These are phyloP conservation scores for Bassia scoparia DNA, from an alignment of 148 eudicot genomes.

Conservation along the genomic window DNA sequence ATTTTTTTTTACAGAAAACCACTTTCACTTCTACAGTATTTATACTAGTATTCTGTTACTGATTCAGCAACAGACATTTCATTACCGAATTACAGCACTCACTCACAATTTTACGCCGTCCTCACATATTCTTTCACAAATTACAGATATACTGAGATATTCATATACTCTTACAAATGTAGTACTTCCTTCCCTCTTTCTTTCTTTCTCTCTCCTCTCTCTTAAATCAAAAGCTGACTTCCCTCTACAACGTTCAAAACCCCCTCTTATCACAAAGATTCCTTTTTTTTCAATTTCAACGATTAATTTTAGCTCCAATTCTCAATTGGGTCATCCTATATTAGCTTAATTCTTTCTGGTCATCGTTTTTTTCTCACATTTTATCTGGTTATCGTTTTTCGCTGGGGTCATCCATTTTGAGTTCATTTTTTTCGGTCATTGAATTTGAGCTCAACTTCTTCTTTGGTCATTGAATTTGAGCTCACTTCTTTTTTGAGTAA, in stretches of 20 bases:
- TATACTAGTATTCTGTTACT: too few species aligned
- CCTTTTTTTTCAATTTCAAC: background rate
- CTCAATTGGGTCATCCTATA: background rate
- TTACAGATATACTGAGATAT: background rate
- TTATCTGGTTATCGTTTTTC: background rate
- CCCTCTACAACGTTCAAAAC: constrained; percentile 25
- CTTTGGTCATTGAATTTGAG: constrained; percentile 8
- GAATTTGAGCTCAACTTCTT: constrained; percentile 10
- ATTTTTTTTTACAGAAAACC: too few species aligned
- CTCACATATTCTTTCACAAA: background rate
- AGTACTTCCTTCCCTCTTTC: too few species aligned
- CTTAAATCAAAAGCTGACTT: constrained; percentile 24
- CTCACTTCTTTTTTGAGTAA: background rate
- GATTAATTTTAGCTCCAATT: background rate
- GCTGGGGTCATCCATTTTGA: constrained; percentile 9
- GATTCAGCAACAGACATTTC: too few species aligned
- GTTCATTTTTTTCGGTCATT: constrained; percentile 15
- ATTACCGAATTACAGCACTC: background rate
- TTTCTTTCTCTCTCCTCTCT: constrained; percentile 16
- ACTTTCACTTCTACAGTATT: too few species aligned
- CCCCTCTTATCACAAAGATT: constrained; percentile 8
- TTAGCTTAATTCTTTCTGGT: background rate
- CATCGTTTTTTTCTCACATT: constrained; percentile 2
- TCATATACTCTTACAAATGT: too few species aligned
- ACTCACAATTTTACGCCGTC: constrained; percentile 27